Evolutionary conservation across 768 basidiomycete genomes (phyloP), one percentile per base, ranked within the genome.

Genomic region (Aureoboletus auriporus): DNA sequence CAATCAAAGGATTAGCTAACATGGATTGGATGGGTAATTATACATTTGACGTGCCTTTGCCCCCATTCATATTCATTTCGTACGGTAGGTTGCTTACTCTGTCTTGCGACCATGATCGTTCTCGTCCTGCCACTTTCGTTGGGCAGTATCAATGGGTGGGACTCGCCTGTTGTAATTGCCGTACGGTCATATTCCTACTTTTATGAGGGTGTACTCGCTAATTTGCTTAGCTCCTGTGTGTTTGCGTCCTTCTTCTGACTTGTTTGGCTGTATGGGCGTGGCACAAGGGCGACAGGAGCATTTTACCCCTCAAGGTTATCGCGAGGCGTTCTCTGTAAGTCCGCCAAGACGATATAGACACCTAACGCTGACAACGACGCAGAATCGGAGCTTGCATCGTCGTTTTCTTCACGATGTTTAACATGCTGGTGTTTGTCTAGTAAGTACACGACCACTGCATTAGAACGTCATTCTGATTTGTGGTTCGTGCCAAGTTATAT

Each of bases 321-420:
- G 43, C 43, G 14, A 38, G 34, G 8, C 55, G 40, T 29, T 54
- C 52, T 23, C 49, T 45, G 52, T 56, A 39, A 41, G 51, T 17
- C 16, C n/a, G 16, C 11, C 26, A 4, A 20, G 13, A 10, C 20
- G 27, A 7, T 36, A 16, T 17, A 14, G 8, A 6, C 17, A 39
- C 13, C 17, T n/a, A 1, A 11, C 35, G 26, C 35, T 50, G 28
- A 55, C 28, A 4, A 7, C 8, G 20, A 14, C 10, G 33, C 27
- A 53, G 51, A 39, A 41, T 44, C 0, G 52, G 55, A 11, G 52
- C 42, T 11, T 50, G 43, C 40, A 45, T 54, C 20, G 44, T 37
- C 33, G 20, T 42, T 12, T 56, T 54, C 34, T 56, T 47, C 29
- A 54, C 55, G 17, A 54, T 56, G 55, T 56, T 47, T 39, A 47